Conservation (phyloP, 2,329 filamentous ascomycete genomes). For the Grosmannia clavigera region DNA sequence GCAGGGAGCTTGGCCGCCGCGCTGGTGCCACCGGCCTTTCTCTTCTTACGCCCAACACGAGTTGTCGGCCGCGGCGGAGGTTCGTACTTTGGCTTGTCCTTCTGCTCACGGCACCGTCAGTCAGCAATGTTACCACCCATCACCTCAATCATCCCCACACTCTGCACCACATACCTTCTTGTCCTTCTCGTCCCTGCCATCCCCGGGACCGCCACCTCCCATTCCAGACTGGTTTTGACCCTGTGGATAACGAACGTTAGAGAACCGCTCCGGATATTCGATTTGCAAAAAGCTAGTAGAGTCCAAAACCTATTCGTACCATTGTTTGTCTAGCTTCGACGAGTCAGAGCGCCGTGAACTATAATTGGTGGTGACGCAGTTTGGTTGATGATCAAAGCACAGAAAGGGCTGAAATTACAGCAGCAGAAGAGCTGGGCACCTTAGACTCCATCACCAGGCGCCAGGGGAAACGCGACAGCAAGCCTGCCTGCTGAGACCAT, state of each 20-base stretch:
- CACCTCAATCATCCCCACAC: not conserved
- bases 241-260: slow-evolving; percentile 27
- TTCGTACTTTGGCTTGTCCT: slow-evolving; percentile 99
- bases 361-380: not conserved
- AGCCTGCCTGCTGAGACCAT: not conserved
- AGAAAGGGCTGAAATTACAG: not conserved
- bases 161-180: slow-evolving; percentile 58
- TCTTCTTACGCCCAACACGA: slow-evolving; percentile 96
- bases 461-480: slow-evolving; percentile 32
- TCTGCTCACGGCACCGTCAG: slow-evolving; percentile 38
- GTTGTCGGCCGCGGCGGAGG: slow-evolving; percentile 94
- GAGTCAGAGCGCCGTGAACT: not conserved
- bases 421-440: not conserved
- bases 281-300: not conserved
- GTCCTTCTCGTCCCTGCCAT: slow-evolving; percentile 75
- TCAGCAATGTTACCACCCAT: not conserved
- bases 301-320: not conserved
- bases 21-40: slow-evolving; percentile 84
- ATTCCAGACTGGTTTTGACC: slow-evolving; percentile 82
- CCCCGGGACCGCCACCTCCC: slow-evolving; percentile 54
- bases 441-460: slow-evolving; percentile 20
- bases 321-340: not conserved
- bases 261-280: not conserved
- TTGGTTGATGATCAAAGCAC: not conserved
- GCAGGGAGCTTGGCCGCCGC: slow-evolving; percentile 90